Base-by-base conservation (phyloP, 2,329 filamentous ascomycete genomes). In the Colletotrichum siamense region DNA sequence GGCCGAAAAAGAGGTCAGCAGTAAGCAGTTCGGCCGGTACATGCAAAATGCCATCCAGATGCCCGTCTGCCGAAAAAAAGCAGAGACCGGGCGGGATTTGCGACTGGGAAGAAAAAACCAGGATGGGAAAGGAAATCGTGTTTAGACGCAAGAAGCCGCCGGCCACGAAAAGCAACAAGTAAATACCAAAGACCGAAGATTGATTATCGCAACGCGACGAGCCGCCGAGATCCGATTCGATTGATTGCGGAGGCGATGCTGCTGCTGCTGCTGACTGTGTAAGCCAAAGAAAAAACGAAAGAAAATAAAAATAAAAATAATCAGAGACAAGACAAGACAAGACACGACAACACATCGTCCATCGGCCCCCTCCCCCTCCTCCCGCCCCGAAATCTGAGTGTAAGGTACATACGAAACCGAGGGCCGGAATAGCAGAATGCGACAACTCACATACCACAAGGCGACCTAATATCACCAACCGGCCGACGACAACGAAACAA, bases 401-500 rank as follows among this genome's bases (percentile, higher is more conserved):
- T 8, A 8, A 36, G 34, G 16, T 44, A n/a, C 36, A 44, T 44
- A n/a, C 36, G 36, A 44, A 44, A 6, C 36, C 36, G 16, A 44
- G 36, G 36, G 36, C 36, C 36, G 36, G 36, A 44, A 44, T 44
- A n/a, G 55, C 13, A 57, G 49, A 71, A 68, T 69, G 65, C 64
- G 70, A 77, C 70, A 59, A 30, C 55, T 77, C 76, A 66, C 67
- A 71, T 73, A 13, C 36, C 66, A 77, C 70, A 71, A 34, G 44
- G n/a, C 55, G 15, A 44, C 36, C 36, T 22, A 36, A 26, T 26
- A 34, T 36, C 61, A 63, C 28, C 30, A 34, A n/a, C 16, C 61
- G 32, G 9, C 32, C 13, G 36, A n/a, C 16, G 16, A 44, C 36
- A n/a, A 44, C 36, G 36, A 44, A 44, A 44, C 36, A 44, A n/a